Evolutionary conservation across 805 yeast genomes (phyloP).

Genomic region (Candida railenensis): DNA sequence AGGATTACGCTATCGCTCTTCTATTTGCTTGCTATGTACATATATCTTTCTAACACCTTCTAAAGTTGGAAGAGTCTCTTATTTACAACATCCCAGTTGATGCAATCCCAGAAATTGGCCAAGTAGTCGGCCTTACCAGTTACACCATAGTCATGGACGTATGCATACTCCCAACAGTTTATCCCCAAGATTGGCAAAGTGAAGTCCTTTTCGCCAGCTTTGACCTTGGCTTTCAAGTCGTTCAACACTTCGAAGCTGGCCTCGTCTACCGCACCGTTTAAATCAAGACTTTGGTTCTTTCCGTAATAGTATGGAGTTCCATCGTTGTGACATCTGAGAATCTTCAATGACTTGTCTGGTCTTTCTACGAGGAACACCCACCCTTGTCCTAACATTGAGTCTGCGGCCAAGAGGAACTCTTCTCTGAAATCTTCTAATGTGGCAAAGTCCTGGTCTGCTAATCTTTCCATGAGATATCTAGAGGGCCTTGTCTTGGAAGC

Average conservation of each 20-base stretch:
- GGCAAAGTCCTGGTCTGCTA: constrained; percentile 30
- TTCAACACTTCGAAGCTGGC: constrained; percentile 50
- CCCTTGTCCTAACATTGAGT: constrained; percentile 62
- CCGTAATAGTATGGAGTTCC: constrained; percentile 76
- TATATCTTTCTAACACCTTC: constrained; percentile 9
- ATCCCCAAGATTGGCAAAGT: constrained; percentile 74
- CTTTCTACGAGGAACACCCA: constrained; percentile 74
- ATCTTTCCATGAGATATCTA: constrained; percentile 36
- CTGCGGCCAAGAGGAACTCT: constrained; percentile 50
- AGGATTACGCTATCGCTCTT: no score
- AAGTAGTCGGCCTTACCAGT: constrained; percentile 71
- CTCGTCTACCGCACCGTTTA: constrained; percentile 67
- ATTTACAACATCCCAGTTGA: constrained; percentile 80
- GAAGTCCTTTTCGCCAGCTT: constrained; percentile 50
- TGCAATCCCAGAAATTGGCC: constrained; percentile 69
- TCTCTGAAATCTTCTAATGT: constrained; percentile 51
- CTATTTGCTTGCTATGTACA: constrained; percentile 11
- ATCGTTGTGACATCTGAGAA: constrained; percentile 62
- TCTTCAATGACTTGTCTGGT: constrained; percentile 54
- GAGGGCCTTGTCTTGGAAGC: constrained; percentile 37
- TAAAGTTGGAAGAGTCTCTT: constrained; percentile 42
- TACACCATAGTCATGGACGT: constrained; percentile 79
- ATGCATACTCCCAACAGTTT: constrained; percentile 90
- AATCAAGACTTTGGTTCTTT: constrained; percentile 69
- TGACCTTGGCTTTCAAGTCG: constrained; percentile 42